Evolutionary conservation across 805 yeast species (phyloP), one percentile per base, ranked within the genome.

Genomic region (Ogataea chonburiensis): DNA sequence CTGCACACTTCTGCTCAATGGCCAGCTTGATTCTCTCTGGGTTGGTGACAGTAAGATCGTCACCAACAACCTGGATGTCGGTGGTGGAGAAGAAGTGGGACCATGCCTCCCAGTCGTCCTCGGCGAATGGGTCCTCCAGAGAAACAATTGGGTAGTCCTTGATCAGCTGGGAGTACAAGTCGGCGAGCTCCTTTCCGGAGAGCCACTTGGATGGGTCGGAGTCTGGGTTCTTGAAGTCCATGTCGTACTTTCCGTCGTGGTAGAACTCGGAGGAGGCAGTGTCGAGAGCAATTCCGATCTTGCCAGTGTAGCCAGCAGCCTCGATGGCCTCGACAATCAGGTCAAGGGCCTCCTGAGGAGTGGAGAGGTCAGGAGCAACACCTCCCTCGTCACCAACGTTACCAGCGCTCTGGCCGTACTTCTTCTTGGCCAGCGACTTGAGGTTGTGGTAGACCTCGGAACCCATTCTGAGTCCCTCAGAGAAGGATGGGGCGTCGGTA

Each of bases 321-420:
- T 80, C 86, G 67, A 93, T 91, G 63, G 98, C 87, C 53, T 70
- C 82, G 56, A 79, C 76, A 68, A 91, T 87, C 68, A 91, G 81
- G 75, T 93, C 97, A 54, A 91, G 76, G 58, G 98, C 98, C 80
- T 91, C 98, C 70, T 79, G 86, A 65, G 98, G 91, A 58, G 96
- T 79, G 54, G 83, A 77, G 55, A 93, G 81, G 71, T 88, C 86
- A 71, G 98, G 98, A 61, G 98, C 98, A 76, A 91, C 96, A 81
- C 98, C 98, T 84, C 98, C 98, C 79, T 91, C 98, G 72, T 91
- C 98, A 81, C 98, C 98, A 66, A 91, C 98, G 76, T 91, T 91
- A 74, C 96, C 98, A 61, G 98, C 98, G 49, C 95, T 82, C 64
- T 86, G 83, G 66, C 98, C 98, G 83, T 91, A 93, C 68, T 73